A percentile compares a stretch with the other conserved stretches of the same genome.
These are phyloP conservation scores for Colletotrichum camelliae DNA, from an alignment of 2,329 filamentous ascomycete genomes.

Conservation along the genomic window DNA sequence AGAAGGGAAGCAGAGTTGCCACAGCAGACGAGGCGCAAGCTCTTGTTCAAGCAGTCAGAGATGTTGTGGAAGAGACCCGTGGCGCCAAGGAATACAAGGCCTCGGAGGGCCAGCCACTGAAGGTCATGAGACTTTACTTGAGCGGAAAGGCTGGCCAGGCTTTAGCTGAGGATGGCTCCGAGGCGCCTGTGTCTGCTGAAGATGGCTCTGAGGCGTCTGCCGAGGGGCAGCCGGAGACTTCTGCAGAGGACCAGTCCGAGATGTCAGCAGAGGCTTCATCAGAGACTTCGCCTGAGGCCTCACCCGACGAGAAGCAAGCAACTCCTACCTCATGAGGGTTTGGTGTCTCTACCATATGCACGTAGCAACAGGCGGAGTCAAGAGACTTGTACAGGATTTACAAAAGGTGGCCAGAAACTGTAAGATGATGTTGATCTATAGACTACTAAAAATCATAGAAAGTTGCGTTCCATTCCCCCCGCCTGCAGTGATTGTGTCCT, in stretches of 20 bases:
- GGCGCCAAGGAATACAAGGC: constrained; percentile 50
- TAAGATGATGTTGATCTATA: background rate
- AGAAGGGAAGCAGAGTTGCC: constrained; percentile 67
- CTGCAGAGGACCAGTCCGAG: background rate
- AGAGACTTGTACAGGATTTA: background rate
- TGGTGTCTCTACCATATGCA: background rate
- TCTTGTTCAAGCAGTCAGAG: constrained; percentile 52
- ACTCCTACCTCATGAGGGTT: background rate
- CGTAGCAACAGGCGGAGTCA: background rate
- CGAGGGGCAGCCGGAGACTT: background rate
- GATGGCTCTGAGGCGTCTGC: background rate
- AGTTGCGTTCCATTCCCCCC: background rate
- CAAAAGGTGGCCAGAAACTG: background rate
- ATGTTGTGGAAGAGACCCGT: constrained; percentile 33
- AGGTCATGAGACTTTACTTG: constrained; percentile 47
- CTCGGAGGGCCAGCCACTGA: constrained; percentile 50
- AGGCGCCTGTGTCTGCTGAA: background rate
- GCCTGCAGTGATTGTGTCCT: background rate
- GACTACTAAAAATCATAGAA: background rate
- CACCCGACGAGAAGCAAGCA: background rate
- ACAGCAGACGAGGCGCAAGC: constrained; percentile 64
- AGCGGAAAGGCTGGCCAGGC: constrained; percentile 31
- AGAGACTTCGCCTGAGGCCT: background rate
- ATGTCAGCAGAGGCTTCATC: background rate
- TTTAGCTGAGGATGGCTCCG: background rate